Evolutionary conservation across 306 rosid species (phyloP).

Genomic region (Trifolium repens): DNA sequence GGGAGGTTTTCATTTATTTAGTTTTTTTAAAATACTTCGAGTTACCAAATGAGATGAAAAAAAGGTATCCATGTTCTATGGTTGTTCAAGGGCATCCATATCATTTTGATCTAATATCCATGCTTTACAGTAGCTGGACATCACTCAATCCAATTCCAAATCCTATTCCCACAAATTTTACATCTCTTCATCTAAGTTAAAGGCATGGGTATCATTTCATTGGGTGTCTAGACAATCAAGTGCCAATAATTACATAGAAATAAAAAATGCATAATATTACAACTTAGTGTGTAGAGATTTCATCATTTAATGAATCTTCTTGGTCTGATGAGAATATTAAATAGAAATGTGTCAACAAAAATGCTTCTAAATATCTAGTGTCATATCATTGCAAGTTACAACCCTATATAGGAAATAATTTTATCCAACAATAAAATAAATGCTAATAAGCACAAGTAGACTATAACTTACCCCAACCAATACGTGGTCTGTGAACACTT

Average conservation of each 20-base stretch:
- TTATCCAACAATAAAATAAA: no score
- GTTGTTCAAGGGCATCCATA: slow-evolving; percentile 17
- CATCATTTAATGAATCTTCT: no score
- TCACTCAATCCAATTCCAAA: slow-evolving; percentile 26
- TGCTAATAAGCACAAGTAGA: no score
- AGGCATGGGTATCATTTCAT: not conserved
- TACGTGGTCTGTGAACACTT: no score
- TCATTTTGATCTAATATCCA: slow-evolving; percentile 17
- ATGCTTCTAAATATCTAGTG: no score
- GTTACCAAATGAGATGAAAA: slow-evolving; percentile 19
- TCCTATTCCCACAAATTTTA: slow-evolving; percentile 16
- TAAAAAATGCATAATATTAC: no score
- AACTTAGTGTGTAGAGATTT: no score
- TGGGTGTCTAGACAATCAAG: slow-evolving; percentile 20
- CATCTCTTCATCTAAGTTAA: slow-evolving; percentile 24
- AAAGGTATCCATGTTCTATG: not conserved
- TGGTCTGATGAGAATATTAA: no score
- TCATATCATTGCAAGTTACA: no score
- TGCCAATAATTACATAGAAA: slow-evolving; percentile 6
- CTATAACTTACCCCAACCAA: no score
- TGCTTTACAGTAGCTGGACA: slow-evolving; percentile 13
- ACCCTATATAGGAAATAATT: no score
- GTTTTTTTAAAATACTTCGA: not conserved
- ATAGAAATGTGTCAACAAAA: no score
- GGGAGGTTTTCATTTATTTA: slow-evolving; percentile 1